Conservation (phyloP, 1,139 yeast species). For the Suhomyces taliae region DNA sequence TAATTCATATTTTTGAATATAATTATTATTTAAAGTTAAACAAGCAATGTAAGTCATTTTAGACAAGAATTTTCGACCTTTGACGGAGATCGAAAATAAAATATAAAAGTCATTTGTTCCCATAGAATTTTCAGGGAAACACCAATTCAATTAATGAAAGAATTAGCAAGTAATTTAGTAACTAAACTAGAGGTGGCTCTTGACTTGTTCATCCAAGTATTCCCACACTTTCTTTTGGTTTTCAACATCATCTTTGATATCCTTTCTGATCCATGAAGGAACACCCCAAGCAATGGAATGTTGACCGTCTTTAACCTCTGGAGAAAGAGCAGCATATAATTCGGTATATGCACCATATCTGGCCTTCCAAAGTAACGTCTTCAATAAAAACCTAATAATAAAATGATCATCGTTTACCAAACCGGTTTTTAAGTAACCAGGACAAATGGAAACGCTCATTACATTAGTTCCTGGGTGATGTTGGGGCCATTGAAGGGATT, state of each 20-base stretch:
- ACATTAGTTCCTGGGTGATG: constrained; percentile 29
- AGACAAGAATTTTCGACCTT: too few species aligned
- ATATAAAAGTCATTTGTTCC: not conserved
- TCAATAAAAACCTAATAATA: not conserved
- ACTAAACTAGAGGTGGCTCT: too few species aligned
- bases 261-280: constrained; percentile 9
- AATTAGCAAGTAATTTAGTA: too few species aligned
- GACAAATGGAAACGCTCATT: constrained; percentile 43
- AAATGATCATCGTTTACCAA: constrained; percentile 30
- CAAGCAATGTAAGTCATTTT: too few species aligned
- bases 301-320: constrained; percentile 14
- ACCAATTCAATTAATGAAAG: too few species aligned
- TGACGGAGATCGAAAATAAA: too few species aligned
- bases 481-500: constrained; percentile 43
- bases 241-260: constrained; percentile 5
- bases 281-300: constrained; percentile 10
- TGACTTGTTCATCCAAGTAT: constrained; percentile 5
- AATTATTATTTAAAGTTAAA: too few species aligned
- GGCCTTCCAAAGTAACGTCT: constrained; percentile 1
- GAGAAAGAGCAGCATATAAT: constrained; percentile 23
- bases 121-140: not conserved
- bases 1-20: too few species aligned
- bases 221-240: constrained; percentile 8
- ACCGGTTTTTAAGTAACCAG: constrained; percentile 47
- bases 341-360: constrained; percentile 25